Evolutionary conservation across 2,329 filamentous ascomycete species (phyloP), one percentile per base, ranked within the genome.

Genomic region (Endocalyx cinctus): DNA sequence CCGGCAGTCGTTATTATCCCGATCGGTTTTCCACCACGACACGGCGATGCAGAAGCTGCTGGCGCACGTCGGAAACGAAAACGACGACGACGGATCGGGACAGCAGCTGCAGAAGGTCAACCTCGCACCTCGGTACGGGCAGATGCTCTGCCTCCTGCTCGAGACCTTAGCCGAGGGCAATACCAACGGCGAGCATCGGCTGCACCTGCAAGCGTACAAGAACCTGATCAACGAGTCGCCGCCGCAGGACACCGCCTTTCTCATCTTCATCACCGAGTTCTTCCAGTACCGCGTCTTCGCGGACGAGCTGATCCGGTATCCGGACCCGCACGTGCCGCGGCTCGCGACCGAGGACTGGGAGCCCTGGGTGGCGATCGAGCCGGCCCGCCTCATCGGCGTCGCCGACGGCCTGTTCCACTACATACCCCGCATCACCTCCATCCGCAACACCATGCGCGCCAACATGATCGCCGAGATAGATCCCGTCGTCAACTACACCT

Each of bases 261-360:
- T 66, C 17, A 62, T 67, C 8, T 79, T 79, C 47, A 73, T 79
- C 38, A 80, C 82, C 42, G 81, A 85, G 55, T 90, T 94, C 61
- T 90, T 94, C 58, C 83, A 88, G 54, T 94, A 92, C 50, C 86
- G 92, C 56, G 76, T 81, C 25, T 75, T 70, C 39, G 75, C 75
- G n/a, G 77, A 82, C 46, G 75, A 81, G 41, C 59, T 82, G 2
- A 64, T 82, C 32, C 69, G 65, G 51, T 66, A 69, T 35, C 66
- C 66, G 12, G 62, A 59, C 41, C 56, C 53, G 14, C 50, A 48
- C 27, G 58, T 51, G 16, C 51, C 51, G 11, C 61, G 59, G 6
- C 50, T 69, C 7, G 60, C 61, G n/a, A 58, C 59, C 1, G 63
- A 69, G 32, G 59, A 66, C 26, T 71, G 68, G 65, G 54, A 59